Percentiles rank a stretch among this genome's conserved stretches.
Evolutionary conservation across 495 filamentous ascomycete species (phyloP).

Genomic region (Penicillium lividum): DNA sequence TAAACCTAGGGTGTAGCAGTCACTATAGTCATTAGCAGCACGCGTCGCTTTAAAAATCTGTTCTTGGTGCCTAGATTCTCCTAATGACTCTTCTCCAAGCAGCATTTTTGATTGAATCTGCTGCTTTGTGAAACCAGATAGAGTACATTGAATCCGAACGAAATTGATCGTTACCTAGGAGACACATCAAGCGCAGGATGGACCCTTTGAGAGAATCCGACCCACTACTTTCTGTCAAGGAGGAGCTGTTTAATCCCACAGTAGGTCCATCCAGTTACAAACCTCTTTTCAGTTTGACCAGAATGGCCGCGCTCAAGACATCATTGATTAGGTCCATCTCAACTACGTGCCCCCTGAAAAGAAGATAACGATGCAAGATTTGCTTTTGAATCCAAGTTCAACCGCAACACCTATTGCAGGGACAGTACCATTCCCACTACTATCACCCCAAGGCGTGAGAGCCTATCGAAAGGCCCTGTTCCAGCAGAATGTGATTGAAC

Average conservation of each 20-base stretch:
- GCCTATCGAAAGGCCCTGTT: conserved; percentile 28
- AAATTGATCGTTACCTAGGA: not conserved
- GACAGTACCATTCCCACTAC: conserved; percentile 23
- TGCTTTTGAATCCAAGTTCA: conserved; percentile 14
- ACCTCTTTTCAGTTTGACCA: not conserved
- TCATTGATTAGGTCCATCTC: conserved; percentile 18
- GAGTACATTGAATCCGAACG: not conserved
- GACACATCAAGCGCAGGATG: not conserved
- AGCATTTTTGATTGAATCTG: not conserved
- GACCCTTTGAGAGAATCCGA: not conserved
- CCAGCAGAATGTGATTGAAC: conserved; percentile 15
- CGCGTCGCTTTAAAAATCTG: not conserved
- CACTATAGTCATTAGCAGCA: not conserved
- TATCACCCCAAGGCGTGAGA: conserved; percentile 20
- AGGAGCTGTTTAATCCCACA: not conserved
- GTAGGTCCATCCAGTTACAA: not conserved
- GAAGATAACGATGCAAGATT: conserved; percentile 22
- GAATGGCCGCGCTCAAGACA: not conserved
- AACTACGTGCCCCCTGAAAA: conserved; percentile 19
- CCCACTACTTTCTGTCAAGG: not conserved
- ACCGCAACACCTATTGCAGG: conserved; percentile 22
- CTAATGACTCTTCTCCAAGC: not conserved
- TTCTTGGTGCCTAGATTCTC: not conserved
- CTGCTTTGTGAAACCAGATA: not conserved
- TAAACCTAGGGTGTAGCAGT: not conserved